Base-by-base conservation (phyloP, 2,329 filamentous ascomycete species). In the Fonsecaea multimorphosa region DNA sequence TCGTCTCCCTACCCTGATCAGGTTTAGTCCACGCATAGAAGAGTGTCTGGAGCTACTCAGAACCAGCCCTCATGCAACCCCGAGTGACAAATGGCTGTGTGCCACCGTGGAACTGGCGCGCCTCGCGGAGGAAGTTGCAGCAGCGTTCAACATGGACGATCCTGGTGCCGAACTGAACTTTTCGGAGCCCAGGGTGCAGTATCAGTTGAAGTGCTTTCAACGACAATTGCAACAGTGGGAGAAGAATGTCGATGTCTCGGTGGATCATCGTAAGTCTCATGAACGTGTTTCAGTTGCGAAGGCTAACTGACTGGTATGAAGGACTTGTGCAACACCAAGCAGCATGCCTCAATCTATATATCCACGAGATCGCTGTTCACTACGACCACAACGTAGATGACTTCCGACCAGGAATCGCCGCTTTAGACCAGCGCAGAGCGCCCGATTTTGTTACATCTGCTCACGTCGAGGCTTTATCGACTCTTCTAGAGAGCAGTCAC, bases 311-410 rank as follows among this genome's bases (percentile, higher is more conserved):
- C 11, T 11, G 19, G 31, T 31, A 2, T n/a, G 11, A 19, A 68
- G 66, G 59, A 49, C 36, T 54, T 27, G 79, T 92, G 40, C 78
- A 80, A 12, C 83, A 92, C 69, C 85, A 85, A 66, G 87, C 91
- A 68, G 81, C 88, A 68, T 83, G 89, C 1, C 73, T 91, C 29
- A 89, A 83, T 66, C 78, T 93, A 2, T 92, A 91, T 73, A 87
- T 92, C 78, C 89, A 93, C 74, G 91, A 93, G 76, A 85, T 91
- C 58, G 87, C 86, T 1, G 84, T 93, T 64, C 88, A 91, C 69
- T 81, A 84, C 3, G 87, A 91, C 58, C 84, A 85, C 68, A 81
- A 79, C n/a, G 80, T 82, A 1, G 82, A 86, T 6, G 83, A 87
- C 27, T 83, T 84, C 71, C 74, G 73, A 64, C 64, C 72, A 1